Conservation (phyloP, 352 stramenopile species). For the Thraustotheca clavata region DNA sequence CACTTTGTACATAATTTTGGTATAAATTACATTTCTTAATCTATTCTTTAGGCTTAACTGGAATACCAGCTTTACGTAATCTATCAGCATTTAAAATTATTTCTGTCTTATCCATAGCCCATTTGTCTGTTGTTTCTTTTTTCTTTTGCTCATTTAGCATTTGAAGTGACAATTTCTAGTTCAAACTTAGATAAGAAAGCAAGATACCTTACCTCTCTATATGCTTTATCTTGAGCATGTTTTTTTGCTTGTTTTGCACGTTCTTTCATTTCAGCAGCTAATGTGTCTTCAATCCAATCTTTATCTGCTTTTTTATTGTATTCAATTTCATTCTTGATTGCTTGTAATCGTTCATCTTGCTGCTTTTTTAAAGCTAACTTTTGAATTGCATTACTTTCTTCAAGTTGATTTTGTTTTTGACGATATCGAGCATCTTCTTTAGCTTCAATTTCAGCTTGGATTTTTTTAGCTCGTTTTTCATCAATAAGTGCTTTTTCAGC, state of each 20-base stretch:
- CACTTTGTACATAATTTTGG: neutral
- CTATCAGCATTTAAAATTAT: slow-evolving; percentile 4
- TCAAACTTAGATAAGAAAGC: neutral
- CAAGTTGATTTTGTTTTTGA: neutral
- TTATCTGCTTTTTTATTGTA: neutral
- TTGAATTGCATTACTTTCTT: neutral
- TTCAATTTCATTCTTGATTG: neutral
- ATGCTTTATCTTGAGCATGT: slow-evolving; percentile 4
- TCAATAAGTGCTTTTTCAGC: slow-evolving; percentile 8
- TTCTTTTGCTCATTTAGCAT: slow-evolving; percentile 1
- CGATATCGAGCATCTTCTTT: neutral
- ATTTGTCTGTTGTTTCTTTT: slow-evolving; percentile 11
- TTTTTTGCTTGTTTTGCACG: slow-evolving; percentile 19
- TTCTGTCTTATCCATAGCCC: slow-evolving; percentile 11
- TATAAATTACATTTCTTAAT: neutral
- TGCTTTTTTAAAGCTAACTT: neutral
- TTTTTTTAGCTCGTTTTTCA: neutral
- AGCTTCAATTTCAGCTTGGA: slow-evolving; percentile 4
- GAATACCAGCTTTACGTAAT: slow-evolving; percentile 9
- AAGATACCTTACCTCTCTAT: slow-evolving; percentile 2
- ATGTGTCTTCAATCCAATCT: slow-evolving; percentile 4
- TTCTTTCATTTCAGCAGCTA: slow-evolving; percentile 10
- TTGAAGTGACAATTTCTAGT: slow-evolving; percentile 20
- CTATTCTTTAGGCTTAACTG: neutral
- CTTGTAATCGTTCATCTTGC: neutral